Conservation (phyloP, 2,329 filamentous ascomycete species). For the Alternaria solani region DNA sequence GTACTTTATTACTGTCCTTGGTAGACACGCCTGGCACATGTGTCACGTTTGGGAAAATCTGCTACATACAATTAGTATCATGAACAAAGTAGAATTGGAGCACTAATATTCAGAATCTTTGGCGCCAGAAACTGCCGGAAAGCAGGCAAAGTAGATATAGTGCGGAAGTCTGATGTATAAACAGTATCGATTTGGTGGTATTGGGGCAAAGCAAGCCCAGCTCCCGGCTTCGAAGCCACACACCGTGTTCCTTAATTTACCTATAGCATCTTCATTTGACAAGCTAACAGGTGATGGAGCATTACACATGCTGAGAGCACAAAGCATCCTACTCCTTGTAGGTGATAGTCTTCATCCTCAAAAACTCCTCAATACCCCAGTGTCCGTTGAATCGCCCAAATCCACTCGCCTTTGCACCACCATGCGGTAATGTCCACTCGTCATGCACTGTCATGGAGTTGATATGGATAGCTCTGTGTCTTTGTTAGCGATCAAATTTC, state of each 20-base stretch:
- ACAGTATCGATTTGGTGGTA: no score
- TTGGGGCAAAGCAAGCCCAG: background rate
- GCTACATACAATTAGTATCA: no score
- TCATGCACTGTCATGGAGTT: constrained; percentile 62
- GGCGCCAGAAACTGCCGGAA: background rate
- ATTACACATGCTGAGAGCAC: background rate
- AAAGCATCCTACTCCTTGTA: constrained; percentile 41
- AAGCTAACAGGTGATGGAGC: no score
- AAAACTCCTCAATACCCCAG: constrained; percentile 58
- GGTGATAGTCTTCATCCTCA: constrained; percentile 54
- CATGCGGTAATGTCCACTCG: constrained; percentile 58
- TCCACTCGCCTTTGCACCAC: constrained; percentile 59
- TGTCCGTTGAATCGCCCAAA: constrained; percentile 58
- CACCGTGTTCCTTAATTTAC: background rate
- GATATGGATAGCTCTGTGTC: constrained; percentile 57
- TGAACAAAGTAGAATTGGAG: background rate
- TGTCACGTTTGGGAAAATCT: background rate
- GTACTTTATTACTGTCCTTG: background rate
- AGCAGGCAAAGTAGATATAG: background rate
- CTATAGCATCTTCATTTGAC: background rate
- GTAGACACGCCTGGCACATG: background rate
- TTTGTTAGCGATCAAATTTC: background rate
- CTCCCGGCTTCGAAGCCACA: background rate
- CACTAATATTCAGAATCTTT: background rate
- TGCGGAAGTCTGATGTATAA: background rate